phyloP scores from a whole-genome alignment of 2,329 filamentous ascomycete species.

The Paraconiothyrium brasiliense region DNA sequence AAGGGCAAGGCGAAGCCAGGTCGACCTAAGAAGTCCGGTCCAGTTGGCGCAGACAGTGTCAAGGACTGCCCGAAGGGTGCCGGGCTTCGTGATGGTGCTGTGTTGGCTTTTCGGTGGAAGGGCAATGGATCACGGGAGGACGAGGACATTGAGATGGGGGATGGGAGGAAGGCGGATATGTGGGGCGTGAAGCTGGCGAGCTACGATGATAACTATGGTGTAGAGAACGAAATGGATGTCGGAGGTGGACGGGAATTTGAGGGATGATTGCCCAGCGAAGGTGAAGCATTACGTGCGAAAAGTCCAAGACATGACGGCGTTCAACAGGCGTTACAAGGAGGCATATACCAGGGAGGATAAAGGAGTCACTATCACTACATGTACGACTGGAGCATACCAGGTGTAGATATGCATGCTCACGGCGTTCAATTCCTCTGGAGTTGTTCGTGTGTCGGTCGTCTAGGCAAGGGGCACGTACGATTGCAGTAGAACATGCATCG shows the following conservation, averaged over 20 bases:
- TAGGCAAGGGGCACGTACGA: constrained; percentile 5
- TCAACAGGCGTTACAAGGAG: constrained; percentile 8
- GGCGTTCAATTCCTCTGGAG: neutral
- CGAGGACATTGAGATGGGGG: constrained; percentile 24
- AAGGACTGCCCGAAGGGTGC: constrained; percentile 48
- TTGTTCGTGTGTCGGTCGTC: neutral
- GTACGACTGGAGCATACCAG: neutral
- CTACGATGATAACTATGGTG: constrained; percentile 50
- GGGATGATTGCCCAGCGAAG: constrained; percentile 27
- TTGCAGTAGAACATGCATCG: constrained; percentile 3
- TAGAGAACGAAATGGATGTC: constrained; percentile 43
- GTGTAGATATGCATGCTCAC: neutral
- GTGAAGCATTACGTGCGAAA: neutral
- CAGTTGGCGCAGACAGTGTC: constrained; percentile 17
- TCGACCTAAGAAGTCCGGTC: constrained; percentile 20
- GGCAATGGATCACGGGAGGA: constrained; percentile 36
- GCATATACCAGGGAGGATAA: constrained; percentile 3
- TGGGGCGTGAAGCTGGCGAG: constrained; percentile 49
- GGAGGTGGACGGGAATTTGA: constrained; percentile 42
- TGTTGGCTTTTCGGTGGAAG: constrained; percentile 49
- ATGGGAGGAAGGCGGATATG: constrained; percentile 24
- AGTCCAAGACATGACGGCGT: constrained; percentile 3
- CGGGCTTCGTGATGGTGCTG: constrained; percentile 45
- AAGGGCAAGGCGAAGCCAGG: constrained; percentile 54
- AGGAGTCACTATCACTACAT: neutral